Conservation (phyloP, 2,329 filamentous ascomycete genomes). For the Aureobasidium uvarum region DNA sequence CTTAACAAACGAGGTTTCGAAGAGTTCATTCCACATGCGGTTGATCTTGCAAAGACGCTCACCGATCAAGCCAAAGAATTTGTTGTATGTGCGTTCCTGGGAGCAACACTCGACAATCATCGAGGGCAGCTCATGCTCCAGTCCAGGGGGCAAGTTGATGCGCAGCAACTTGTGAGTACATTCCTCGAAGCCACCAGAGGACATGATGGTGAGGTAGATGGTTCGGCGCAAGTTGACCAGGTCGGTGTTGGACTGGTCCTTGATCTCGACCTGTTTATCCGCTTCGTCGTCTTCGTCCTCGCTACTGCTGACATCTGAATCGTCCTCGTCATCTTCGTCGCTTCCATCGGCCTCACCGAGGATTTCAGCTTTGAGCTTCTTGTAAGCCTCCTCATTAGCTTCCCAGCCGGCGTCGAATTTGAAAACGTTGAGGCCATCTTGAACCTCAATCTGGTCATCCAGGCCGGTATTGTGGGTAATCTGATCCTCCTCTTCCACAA, state of each 20-base stretch:
- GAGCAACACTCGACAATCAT: slow-evolving; percentile 98
- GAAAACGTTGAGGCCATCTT: slow-evolving; percentile 92
- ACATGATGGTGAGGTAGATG: slow-evolving; percentile 98
- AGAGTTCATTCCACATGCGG: slow-evolving; percentile 88
- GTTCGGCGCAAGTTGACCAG: slow-evolving; percentile 88
- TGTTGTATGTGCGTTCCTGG: slow-evolving; percentile 94
- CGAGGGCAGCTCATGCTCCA: slow-evolving; percentile 85
- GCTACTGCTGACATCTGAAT: slow-evolving; percentile 50
- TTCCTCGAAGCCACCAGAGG: slow-evolving; percentile 92
- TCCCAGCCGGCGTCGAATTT: slow-evolving; percentile 90
- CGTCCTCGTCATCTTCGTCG: slow-evolving; percentile 64
- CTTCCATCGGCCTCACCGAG: slow-evolving; percentile 77
- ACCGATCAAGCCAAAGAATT: slow-evolving; percentile 92
- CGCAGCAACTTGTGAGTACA: slow-evolving; percentile 92
- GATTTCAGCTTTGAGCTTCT: slow-evolving; percentile 87
- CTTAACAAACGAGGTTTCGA: slow-evolving; percentile 83
- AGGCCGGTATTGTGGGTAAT: slow-evolving; percentile 85
- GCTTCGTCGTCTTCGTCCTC: slow-evolving; percentile 65
- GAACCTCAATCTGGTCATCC: slow-evolving; percentile 78
- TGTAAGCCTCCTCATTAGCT: slow-evolving; percentile 86
- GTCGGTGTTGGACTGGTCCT: slow-evolving; percentile 95
- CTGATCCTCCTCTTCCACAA: slow-evolving; percentile 97
- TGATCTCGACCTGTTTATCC: slow-evolving; percentile 86
- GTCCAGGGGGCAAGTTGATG: slow-evolving; percentile 78
- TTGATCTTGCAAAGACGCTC: slow-evolving; percentile 97